Base-by-base conservation (phyloP, 495 filamentous ascomycete species). In the Penicillium arizonense region DNA sequence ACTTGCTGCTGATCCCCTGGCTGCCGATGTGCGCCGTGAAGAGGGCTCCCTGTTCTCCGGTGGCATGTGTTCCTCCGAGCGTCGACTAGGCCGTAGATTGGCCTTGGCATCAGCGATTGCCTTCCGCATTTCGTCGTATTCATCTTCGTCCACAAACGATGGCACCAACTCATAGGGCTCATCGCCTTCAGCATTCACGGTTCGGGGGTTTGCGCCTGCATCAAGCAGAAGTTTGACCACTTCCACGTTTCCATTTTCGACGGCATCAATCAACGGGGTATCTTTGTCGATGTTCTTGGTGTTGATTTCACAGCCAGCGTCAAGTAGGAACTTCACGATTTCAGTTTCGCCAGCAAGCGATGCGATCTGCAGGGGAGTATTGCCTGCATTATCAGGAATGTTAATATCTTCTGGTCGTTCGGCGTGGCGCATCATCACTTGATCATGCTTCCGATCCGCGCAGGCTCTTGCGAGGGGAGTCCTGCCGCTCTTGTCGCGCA, bases 201-300 rank as follows among this genome's bases (percentile, higher is more conserved):
- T 87, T 37, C 89, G 85, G 16, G 94, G 95, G 59, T 98, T 92
- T 5, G 92, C 91, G 28, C 91, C 90, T 20, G 89, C 88, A 30
- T 87, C 83, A 8, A 98, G 79, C 24, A 97, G 70, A 10, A 95
- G 76, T 62, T 86, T 89, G 16, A 98, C 90, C 10, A 97, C 91
- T n/a, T 87, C 89, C 4, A 95, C 64, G 62, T 97, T 89, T 2
- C 90, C 88, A 62, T 97, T 97, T 58, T 97, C 93, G 24, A 96
- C 88, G 0, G 94, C 94, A 75, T 98, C 94, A 37, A 97, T 88
- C 30, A 98, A 77, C 16, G 94, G 95, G 0, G 94, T 96, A 56
- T 98, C 94, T 63, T 87, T 87, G 59, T 96, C 89, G 44, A 82
- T 79, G 43, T 91, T 87, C 62, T 89, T 90, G 9, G 79, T 83